Base-by-base conservation (phyloP, 805 yeast genomes). In the Ogataea angusta region DNA sequence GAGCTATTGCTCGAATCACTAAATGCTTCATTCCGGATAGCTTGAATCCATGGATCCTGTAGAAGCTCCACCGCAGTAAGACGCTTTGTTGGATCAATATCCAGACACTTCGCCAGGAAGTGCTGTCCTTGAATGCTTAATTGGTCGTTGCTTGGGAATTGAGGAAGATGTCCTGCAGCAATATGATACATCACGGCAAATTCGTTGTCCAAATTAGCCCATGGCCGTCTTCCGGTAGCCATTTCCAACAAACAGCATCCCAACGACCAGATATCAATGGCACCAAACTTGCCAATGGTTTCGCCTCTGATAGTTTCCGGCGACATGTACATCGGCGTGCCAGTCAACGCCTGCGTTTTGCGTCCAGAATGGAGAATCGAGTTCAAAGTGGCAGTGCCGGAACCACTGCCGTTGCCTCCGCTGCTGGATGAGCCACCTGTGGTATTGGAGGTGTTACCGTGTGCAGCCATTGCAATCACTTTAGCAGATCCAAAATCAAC, bases 251-350 rank as follows among this genome's bases (percentile, higher is more conserved):
- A 85, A 63, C 96, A 91, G 63, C 99, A 93, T 3, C 99, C 99
- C 30, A 91, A 68, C 0, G 99, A 88, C 99, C 99, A 93, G 24
- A 93, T 85, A 65, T 93, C 99, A 43, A 70, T 75, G 3, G 81
- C 78, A 3, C 90, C 90, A 48, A 72, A 76, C 40, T 70, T 68
- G 24, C 82, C 83, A 1, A 73, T 57, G 1, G 72, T 63, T 5
- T 76, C 70, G 2, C 97, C 97, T 1, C 93, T 86, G 43, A 93
- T 87, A 0, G 87, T 85, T 56, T 93, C 99, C 0, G 99, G 99
- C 0, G 98, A 88, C 98, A 93, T 91, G 65, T 93, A 93, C 97
- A 91, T 93, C 12, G 98, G 98, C 0, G 99, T 93, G 28, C 99
- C 99, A 2, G 95, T 81, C 70, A 85, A 73, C 10, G 54, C 57